Percentiles rank a stretch among this genome's conserved stretches.
Conservation (phyloP, 208 protist genomes). For the Leishmania gerbilli region DNA sequence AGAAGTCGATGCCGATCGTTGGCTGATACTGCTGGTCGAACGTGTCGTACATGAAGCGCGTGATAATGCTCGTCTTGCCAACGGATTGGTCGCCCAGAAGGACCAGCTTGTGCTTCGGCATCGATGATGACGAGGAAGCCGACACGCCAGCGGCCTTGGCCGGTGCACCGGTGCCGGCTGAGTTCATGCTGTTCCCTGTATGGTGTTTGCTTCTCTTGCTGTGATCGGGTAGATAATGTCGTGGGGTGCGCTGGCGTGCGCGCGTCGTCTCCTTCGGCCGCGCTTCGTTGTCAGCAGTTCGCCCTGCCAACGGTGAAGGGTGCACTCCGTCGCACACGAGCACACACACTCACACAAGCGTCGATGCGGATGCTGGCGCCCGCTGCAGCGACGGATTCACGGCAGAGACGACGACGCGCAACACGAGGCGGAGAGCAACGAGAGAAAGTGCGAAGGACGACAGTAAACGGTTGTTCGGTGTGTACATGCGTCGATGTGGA, state of each 20-base stretch:
- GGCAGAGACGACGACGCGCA: neutral
- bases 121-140: neutral
- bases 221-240: neutral
- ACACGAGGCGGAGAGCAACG: neutral
- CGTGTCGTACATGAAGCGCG: slow-evolving; percentile 98
- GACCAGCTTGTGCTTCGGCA: slow-evolving; percentile 97
- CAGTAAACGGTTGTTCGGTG: too few species aligned
- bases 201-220: neutral
- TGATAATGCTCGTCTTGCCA: slow-evolving; percentile 98
- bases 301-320: neutral
- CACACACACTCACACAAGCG: neutral
- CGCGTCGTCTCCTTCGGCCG: neutral
- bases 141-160: neutral
- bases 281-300: neutral
- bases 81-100: slow-evolving; percentile 98
- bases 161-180: neutral
- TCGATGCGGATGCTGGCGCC: too few species aligned
- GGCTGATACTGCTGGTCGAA: slow-evolving; percentile 95
- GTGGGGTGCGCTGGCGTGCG: neutral
- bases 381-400: neutral
- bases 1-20: slow-evolving; percentile 99
- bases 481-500: neutral
- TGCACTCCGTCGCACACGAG: neutral
- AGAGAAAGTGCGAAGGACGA: neutral
- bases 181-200: neutral